Evolutionary conservation across 2,329 filamentous ascomycete genomes (phyloP).

Genomic region (Malbranchea cinnamomea): DNA sequence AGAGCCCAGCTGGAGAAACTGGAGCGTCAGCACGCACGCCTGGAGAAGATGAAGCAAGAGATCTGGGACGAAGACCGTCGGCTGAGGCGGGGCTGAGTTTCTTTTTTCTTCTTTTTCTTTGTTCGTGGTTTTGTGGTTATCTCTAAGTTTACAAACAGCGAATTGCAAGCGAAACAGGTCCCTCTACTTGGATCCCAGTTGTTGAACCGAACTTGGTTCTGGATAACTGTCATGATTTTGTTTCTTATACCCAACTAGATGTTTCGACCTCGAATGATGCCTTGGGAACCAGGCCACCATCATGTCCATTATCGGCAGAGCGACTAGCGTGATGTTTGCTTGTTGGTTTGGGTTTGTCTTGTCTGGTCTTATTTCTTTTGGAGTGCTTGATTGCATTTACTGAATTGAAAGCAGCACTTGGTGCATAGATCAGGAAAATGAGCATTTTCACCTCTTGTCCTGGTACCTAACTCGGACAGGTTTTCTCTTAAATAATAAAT

Average conservation of each 20-base stretch:
- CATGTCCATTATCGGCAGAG: too few species aligned
- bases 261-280: background rate
- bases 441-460: too few species aligned
- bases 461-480: too few species aligned
- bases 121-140: constrained; percentile 1
- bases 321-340: too few species aligned
- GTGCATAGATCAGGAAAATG: too few species aligned
- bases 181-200: background rate
- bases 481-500: too few species aligned
- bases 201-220: too few species aligned
- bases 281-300: background rate
- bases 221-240: too few species aligned
- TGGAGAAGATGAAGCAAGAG: constrained; percentile 43
- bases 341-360: constrained; percentile 1
- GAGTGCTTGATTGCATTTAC: too few species aligned
- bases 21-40: constrained; percentile 37
- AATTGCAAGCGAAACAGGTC: too few species aligned
- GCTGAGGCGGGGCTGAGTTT: constrained; percentile 13
- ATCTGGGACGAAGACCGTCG: constrained; percentile 34
- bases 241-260: too few species aligned
- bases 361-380: constrained; percentile 1
- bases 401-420: too few species aligned
- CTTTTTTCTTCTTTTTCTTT: background rate
- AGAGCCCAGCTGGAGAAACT: constrained; percentile 38
- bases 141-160: background rate